Evolutionary conservation across 176 grass and related monocot genomes (phyloP).

Genomic region (Oryza australiensis): DNA sequence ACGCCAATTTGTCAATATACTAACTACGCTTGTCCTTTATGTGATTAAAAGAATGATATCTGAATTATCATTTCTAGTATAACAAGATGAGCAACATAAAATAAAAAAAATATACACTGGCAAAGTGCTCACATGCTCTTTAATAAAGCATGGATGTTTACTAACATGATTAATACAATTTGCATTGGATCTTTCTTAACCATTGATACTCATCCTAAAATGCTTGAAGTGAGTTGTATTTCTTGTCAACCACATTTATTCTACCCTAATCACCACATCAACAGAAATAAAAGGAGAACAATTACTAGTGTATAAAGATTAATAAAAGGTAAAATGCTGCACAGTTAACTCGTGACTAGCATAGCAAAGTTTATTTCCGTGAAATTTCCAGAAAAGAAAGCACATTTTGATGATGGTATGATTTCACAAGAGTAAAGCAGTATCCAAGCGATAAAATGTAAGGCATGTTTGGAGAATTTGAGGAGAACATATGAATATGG

Average conservation of each 20-base stretch:
- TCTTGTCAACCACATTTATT: neutral
- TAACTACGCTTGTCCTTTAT: neutral
- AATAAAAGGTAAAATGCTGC: conserved; percentile 8
- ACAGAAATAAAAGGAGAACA: neutral
- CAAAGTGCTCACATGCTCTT: neutral
- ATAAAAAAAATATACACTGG: neutral
- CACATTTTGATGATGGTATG: neutral
- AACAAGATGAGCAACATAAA: neutral
- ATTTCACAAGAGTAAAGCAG: conserved; percentile 3
- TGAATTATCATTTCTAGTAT: neutral
- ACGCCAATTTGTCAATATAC: neutral
- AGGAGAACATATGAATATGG: conserved; percentile 12
- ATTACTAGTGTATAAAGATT: neutral
- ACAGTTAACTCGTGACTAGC: neutral
- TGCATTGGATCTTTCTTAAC: neutral
- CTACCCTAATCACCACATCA: neutral
- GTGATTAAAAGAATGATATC: conserved; percentile 18
- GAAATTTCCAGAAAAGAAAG: neutral
- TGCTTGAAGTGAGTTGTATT: neutral
- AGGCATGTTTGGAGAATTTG: neutral
- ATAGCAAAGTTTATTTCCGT: conserved; percentile 6
- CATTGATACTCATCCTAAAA: neutral
- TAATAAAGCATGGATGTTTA: neutral
- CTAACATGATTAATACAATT: neutral
- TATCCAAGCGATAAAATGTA: neutral